phyloP scores from a whole-genome alignment of 805 yeast species.

The Yarrowia sp. region DNA sequence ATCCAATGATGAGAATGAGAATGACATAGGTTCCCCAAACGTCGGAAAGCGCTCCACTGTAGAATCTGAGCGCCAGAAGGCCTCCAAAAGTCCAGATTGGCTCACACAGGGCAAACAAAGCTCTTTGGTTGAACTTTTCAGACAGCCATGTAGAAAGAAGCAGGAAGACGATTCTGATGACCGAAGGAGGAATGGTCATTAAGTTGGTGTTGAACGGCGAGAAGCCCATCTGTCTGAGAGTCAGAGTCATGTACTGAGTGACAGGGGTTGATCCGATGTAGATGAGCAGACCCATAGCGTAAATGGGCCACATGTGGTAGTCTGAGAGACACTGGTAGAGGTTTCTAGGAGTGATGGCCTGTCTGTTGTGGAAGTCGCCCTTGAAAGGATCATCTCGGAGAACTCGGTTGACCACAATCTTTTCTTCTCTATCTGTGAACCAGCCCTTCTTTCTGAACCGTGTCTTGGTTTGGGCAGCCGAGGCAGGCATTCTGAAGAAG shows the following conservation, averaged over 20 bases:
- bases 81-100: conserved; percentile 43
- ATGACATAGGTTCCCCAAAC: conserved; percentile 49
- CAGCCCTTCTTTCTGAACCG: conserved; percentile 60
- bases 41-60: conserved; percentile 44
- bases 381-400: conserved; percentile 68
- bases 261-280: conserved; percentile 52
- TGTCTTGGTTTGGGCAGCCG: conserved; percentile 59
- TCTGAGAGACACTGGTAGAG: conserved; percentile 56
- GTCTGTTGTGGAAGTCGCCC: conserved; percentile 70
- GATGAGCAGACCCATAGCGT: conserved; percentile 56
- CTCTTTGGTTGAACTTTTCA: conserved; percentile 40
- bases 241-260: conserved; percentile 57
- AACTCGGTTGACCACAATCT: conserved; percentile 63
- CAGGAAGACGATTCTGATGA: conserved; percentile 29
- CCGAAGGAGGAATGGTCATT: conserved; percentile 53
- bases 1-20: conserved; percentile 45
- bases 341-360: conserved; percentile 56
- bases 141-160: conserved; percentile 19
- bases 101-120: conserved; percentile 37
- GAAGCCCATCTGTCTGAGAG: conserved; percentile 59
- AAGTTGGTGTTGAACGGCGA: conserved; percentile 60
- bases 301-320: conserved; percentile 64
- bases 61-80: conserved; percentile 38
- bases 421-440: conserved; percentile 62
- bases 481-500: conserved; percentile 62